These are phyloP conservation scores for Podaxis mareebaensis DNA, from an alignment of 768 basidiomycete genomes.

Conservation along the genomic window DNA sequence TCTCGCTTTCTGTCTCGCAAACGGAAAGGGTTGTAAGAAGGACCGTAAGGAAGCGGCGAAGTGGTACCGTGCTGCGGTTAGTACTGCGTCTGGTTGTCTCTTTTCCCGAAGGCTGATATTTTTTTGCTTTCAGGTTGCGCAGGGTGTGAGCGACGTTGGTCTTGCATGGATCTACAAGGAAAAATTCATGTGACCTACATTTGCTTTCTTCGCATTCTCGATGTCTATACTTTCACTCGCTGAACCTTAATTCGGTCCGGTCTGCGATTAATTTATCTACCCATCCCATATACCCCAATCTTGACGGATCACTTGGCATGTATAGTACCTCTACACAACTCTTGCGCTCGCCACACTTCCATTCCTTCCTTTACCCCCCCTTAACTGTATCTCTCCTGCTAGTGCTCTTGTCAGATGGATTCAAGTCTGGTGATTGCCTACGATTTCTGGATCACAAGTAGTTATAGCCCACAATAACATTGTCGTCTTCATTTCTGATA, in stretches of 20 bases:
- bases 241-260: not conserved
- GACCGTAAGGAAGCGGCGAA: constrained; percentile 82
- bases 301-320: not conserved
- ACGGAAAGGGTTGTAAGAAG: constrained; percentile 89
- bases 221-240: not conserved
- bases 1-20: constrained; percentile 81
- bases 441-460: too few species aligned
- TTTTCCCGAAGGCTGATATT: constrained; percentile 7
- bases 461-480: too few species aligned
- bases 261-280: not conserved
- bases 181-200: constrained; percentile 55
- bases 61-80: constrained; percentile 84
- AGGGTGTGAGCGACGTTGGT: constrained; percentile 80
- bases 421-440: too few species aligned
- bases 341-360: not conserved
- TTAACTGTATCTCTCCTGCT: too few species aligned
- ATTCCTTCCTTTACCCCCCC: not conserved
- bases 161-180: constrained; percentile 93
- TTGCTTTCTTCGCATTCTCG: not conserved
- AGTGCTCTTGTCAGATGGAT: too few species aligned
- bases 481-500: too few species aligned
- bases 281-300: not conserved
- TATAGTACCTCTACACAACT: not conserved
- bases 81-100: constrained; percentile 35
- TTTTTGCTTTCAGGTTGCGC: constrained; percentile 32